phyloP scores from a whole-genome alignment of 129 eudicot species.

The Scalesia atractyloides region DNA sequence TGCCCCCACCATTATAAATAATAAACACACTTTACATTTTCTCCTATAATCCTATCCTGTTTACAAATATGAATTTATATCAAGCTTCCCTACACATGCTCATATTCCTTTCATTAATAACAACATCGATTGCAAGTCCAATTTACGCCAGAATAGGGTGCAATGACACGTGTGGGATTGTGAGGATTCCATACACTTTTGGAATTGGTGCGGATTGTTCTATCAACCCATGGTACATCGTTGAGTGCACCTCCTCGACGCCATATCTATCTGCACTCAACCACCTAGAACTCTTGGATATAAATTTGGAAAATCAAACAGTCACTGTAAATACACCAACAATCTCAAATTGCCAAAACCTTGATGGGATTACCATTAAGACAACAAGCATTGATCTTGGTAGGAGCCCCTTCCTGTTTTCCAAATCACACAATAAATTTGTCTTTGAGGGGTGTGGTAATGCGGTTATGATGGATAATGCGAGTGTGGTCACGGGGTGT shows the following conservation, averaged over 20 bases:
- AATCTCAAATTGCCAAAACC: not conserved
- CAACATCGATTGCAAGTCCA: not conserved
- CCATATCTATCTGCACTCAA: constrained; percentile 1
- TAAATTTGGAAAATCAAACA: not conserved
- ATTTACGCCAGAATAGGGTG: not conserved
- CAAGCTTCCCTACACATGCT: not conserved
- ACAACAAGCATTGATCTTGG: not conserved
- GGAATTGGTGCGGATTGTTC: constrained; percentile 8
- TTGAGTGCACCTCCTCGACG: not conserved
- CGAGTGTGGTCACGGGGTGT: not conserved
- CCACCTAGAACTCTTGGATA: not conserved
- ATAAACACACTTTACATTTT: too few relatives aligned
- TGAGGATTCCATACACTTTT: not conserved
- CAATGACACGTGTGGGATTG: not conserved
- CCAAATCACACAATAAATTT: not conserved
- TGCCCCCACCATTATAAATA: too few relatives aligned
- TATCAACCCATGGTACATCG: not conserved
- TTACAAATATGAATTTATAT: not conserved
- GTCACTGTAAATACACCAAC: not conserved
- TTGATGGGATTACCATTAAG: not conserved
- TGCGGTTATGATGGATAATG: not conserved
- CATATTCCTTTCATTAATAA: not conserved
- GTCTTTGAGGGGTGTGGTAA: not conserved
- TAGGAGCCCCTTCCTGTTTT: not conserved
- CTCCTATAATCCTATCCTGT: not conserved